Conservation (phyloP, 352 stramenopile genomes). For the Phytophthora pluvialis region DNA sequence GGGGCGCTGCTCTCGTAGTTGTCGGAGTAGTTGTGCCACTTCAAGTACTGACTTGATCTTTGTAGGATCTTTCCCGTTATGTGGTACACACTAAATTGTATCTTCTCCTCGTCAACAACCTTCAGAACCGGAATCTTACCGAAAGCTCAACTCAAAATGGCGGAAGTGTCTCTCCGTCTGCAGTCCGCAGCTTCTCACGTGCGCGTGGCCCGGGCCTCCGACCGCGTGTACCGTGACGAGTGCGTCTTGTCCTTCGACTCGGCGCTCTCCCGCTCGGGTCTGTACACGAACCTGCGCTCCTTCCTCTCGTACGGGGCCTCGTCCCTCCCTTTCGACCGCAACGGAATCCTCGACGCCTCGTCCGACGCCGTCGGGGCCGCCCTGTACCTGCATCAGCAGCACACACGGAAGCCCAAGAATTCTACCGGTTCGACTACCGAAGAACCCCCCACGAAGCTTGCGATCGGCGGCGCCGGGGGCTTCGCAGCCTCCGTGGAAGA, state of each 20-base stretch:
- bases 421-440: not conserved
- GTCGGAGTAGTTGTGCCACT: too few relatives aligned
- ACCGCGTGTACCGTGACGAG: slow-evolving; percentile 96
- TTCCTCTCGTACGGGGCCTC: slow-evolving; percentile 93
- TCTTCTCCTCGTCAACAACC: slow-evolving; percentile 11
- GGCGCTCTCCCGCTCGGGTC: slow-evolving; percentile 56
- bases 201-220: slow-evolving; percentile 56
- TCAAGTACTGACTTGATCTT: not conserved
- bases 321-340: slow-evolving; percentile 63
- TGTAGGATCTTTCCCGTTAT: not conserved
- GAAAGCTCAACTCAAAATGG: slow-evolving; percentile 5
- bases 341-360: slow-evolving; percentile 13
- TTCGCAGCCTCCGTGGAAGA: slow-evolving; percentile 90
- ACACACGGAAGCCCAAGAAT: slow-evolving; percentile 48
- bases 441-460: slow-evolving; percentile 90
- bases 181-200: slow-evolving; percentile 42
- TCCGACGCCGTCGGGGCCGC: slow-evolving; percentile 31
- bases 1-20: too few relatives aligned
- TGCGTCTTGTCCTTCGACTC: slow-evolving; percentile 98
- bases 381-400: slow-evolving; percentile 84
- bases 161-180: slow-evolving; percentile 24
- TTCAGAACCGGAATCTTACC: not conserved
- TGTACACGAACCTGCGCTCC: slow-evolving; percentile 94
- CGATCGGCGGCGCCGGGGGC: slow-evolving; percentile 95
- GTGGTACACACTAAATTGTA: slow-evolving; percentile 7